Base-by-base conservation (phyloP, 75 land plant species). In the Chamaecyparis obtusa region DNA sequence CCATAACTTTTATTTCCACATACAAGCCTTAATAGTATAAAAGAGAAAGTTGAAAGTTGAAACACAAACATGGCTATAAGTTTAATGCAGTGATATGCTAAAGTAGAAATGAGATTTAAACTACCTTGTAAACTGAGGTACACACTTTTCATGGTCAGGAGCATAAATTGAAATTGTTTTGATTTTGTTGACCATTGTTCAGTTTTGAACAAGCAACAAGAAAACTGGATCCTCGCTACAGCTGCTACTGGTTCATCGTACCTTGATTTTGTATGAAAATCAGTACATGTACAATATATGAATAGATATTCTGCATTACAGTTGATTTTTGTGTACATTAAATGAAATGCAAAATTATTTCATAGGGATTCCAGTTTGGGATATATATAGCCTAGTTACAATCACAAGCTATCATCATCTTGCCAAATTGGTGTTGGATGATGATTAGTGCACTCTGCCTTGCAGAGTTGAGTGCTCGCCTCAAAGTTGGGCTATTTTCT, bases 101-200 rank as follows among this genome's bases (percentile, higher is more conserved):
- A 11, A 46, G 83, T 51, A 81, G 83, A 41, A 21, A n/a, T 44
- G 32, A 46, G 51, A n/a, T 81, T 51, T 46, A 81, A 81, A 81
- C 83, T 81, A 81, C 49, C 3, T 81, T 81, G 83, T 80, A 80
- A 81, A 81, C 6, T 81, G 83, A 44, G 54, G 15, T 46, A 13
- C 48, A 21, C 33, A 41, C 51, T 33, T 74, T 74, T 64, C 76
- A 33, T 74, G 36, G 2, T 6, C 46, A 81, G 48, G 14, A 44
- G 51, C 51, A n/a, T 81, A 46, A n/a, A 81, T 44, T 41, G 48
- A n/a, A 81, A 41, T 43, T 27, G 44, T 81, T 44, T 81, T 43
- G 54, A 46, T 81, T 81, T 78, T 19, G 81, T 78, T 78, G 83
- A 74, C 33, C 10, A 13, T 30, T 24, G 48, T 43, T 81, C 49